phyloP scores from a whole-genome alignment of 805 yeast species.

The Scheffersomyces lignosus region DNA sequence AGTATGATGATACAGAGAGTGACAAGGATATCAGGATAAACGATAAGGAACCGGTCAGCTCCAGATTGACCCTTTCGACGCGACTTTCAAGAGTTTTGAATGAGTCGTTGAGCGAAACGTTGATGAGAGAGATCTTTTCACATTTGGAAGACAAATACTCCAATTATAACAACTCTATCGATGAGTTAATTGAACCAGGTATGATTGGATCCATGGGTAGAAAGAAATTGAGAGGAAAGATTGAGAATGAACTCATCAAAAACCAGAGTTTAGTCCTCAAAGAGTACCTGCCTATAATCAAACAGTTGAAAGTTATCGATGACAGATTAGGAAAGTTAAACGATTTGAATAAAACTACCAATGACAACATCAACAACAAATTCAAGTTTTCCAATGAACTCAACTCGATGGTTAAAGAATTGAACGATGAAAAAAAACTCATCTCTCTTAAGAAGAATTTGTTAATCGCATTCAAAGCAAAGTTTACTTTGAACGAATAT shows the following conservation, averaged over 20 bases:
- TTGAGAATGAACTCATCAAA: conserved; percentile 60
- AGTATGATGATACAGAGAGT: conserved; percentile 2
- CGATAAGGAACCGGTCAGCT: neutral
- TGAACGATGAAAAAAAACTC: conserved; percentile 31
- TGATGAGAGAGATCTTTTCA: conserved; percentile 33
- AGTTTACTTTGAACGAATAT: conserved; percentile 67
- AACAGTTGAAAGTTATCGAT: conserved; percentile 23
- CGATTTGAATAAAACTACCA: conserved; percentile 27
- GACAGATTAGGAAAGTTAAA: conserved; percentile 19
- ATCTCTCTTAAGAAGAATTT: conserved; percentile 51
- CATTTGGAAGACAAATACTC: conserved; percentile 27
- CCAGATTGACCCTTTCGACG: conserved; percentile 29
- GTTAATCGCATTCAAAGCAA: conserved; percentile 52
- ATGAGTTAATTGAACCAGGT: conserved; percentile 45
- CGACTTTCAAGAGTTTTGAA: conserved; percentile 53
- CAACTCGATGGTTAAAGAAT: conserved; percentile 20
- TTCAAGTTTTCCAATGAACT: conserved; percentile 20
- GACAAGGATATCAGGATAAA: neutral
- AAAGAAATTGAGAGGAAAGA: conserved; percentile 55
- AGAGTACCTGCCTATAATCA: conserved; percentile 33
- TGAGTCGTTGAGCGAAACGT: conserved; percentile 36
- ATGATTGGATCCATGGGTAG: conserved; percentile 61
- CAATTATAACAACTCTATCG: conserved; percentile 26
- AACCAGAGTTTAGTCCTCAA: conserved; percentile 43
- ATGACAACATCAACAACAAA: conserved; percentile 38